Evolutionary conservation across 129 eudicot genomes (phyloP), one percentile per base, ranked within the genome.

Genomic region (Pittosporum tobira): DNA sequence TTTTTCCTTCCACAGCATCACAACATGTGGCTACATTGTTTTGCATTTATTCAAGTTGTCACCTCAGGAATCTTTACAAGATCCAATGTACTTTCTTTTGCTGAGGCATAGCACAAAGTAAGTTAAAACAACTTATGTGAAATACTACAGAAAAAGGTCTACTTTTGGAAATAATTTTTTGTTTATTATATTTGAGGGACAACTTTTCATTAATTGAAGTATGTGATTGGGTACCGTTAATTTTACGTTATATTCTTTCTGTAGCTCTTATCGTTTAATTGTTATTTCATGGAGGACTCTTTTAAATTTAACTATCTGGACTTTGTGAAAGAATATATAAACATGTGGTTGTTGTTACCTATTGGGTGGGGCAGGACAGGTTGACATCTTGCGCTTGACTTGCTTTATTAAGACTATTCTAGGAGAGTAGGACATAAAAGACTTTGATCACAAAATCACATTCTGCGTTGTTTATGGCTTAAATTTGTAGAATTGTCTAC

Each of bases 1-100:
- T 51, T 9, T 36, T 38, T 45, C 31, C 6, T 60, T 61, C 47
- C 48, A 57, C 82, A 89, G 97, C 75, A 81, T 89, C 59, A 73
- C 94, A 20, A 82, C 95, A 19, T 89, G 95, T 60, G 66, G 68
- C 37, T 89, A 89, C 75, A 75, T 89, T 38, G 73, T 72, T 59
- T 8, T 88, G 65, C 95, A 82, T 63, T 75, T 89, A 50, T 71
- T 73, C 63, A 79, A 74, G 86, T 68, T 85, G 57, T 69, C 97
- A 77, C 74, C 93, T 62, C 77, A 82, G 59, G 97, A 89, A 68
- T 77, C 95, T 54, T 43, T 66, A 29, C 75, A 72, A 59, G 95
- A 89, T 62, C 87, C 94, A 42, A 61, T 89, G 37, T 82, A 85
- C 76, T 81, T 78, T 54, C 77, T 89, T 26, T 61, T 89, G 69